Evolutionary conservation across 306 rosid genomes (phyloP), one percentile per base, ranked within the genome.

Genomic region (Argentina anserina): DNA sequence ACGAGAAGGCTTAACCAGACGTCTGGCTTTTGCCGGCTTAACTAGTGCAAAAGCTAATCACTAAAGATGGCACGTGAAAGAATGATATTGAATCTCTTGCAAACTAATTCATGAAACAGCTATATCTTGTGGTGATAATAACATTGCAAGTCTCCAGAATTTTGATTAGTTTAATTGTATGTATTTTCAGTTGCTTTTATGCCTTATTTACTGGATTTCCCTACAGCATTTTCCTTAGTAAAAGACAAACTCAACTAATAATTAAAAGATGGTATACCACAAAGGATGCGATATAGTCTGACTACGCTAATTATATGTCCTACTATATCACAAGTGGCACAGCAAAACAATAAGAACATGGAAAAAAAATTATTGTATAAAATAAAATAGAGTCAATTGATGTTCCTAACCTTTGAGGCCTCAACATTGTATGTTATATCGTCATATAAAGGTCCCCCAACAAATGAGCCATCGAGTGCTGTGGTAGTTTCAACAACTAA

Each of bases 401-500:
- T 33, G 72, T 75, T 70, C 13, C 84, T 42, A 72, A 94, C 99
- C 99, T 90, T 95, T 66, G 84, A 84, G 71, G 99, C 99, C 81
- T 91, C 85, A 42, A 82, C 88, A 49, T 62, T 78, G 84, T 91
- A 91, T 71, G 84, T 85, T 70, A 91, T 81, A 78, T 94, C 99
- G 71, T 95, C 87, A 71, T 90, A 90, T 62, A 95, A 74, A 78
- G 99, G 99, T 56, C 99, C 99, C 67, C 87, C 97, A 77, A 84
- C 82, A 80, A 71, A 91, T 71, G 83, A 69, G 69, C 99, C 97
- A 79, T 91, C 93, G 7, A 55, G 71, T n/a, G 69, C 86, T n/a
- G 97, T 91, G 49, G 87, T 65, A 47, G 96, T 95, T 82, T 90
- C 92, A 79, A 87, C 87, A 55, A 91, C 92, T 72, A 87, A 70